Base-by-base conservation (phyloP, 192 early-diverging fungal species). In the Jimgerdemannia flammicorona region DNA sequence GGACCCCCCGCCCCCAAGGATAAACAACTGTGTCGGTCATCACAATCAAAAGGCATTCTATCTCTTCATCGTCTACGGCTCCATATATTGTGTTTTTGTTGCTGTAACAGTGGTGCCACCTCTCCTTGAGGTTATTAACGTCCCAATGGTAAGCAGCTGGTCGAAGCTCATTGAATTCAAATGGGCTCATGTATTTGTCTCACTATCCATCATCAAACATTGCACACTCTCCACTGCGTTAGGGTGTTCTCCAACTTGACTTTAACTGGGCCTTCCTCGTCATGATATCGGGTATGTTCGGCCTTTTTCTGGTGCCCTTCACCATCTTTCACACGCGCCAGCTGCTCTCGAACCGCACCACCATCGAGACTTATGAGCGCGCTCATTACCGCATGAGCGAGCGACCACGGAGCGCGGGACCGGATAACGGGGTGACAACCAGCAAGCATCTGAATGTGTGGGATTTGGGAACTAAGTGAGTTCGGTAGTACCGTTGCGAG, bases 261-360 rank as follows among this genome's bases (percentile, higher is more conserved):
- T 40, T 79, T 14, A 85, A 87, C 29, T 85, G 82, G 77, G 40
- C 71, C 0, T 72, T 85, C 11, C 72, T 85, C 4, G 77, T 79
- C 3, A 64, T 82, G 18, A 64, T 85, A 3, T 71, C 86, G n/a
- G 77, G 79, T 1, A 40, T 89, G 0, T 81, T 89, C 74, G 82
- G 79, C 3, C 44, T 87, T 18, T 78, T 89, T 18, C 74, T 87
- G 54, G 73, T 87, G 0, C 79, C 86, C 2, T 87, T 89, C 67
- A 87, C 84, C 6, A 43, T 71, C 1, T 84, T 84, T 17, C 88
- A 89, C 72, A 86, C 84, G 11, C 67, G 67, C 17, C 80, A 85
- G 67, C 67, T 89, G 20, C 71, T 85, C 7, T 77, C 79, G 18
- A 89, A 89, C 64, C 79, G 84, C 43, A 89, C 88, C 3, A 89